Evolutionary conservation across 2,329 filamentous ascomycete genomes (phyloP).

Genomic region (Talaromyces albobiverticillius): DNA sequence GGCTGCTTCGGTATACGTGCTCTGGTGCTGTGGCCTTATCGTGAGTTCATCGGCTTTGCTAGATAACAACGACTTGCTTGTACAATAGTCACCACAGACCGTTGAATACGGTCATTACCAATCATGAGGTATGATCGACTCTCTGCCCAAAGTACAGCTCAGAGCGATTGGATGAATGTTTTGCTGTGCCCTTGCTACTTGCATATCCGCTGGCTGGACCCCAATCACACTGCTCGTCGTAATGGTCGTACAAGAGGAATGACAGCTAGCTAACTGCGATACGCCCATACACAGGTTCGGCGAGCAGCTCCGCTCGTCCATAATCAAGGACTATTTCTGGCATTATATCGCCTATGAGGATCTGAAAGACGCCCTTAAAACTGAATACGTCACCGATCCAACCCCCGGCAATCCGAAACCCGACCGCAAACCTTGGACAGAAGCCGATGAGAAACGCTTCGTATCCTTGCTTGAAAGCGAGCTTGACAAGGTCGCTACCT

Average conservation of each 20-base stretch:
- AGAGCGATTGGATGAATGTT: neutral
- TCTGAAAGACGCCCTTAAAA: conserved; percentile 82
- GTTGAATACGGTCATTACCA: neutral
- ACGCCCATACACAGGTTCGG: conserved; percentile 64
- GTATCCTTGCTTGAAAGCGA: conserved; percentile 83
- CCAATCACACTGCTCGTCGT: neutral
- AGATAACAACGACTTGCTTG: neutral
- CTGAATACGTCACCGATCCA: conserved; percentile 57
- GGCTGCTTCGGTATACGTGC: no score
- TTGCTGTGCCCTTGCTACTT: neutral
- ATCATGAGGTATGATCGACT: conserved; percentile 1
- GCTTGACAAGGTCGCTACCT: conserved; percentile 95
- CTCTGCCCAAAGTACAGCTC: neutral
- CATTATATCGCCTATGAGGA: conserved; percentile 97
- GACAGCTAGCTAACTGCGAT: neutral
- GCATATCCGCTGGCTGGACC: neutral
- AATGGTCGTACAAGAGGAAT: neutral
- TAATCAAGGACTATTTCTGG: conserved; percentile 96
- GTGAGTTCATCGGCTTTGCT: neutral
- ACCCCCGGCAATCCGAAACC: conserved; percentile 46
- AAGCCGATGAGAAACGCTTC: conserved; percentile 88
- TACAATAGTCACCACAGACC: neutral
- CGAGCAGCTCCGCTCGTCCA: conserved; percentile 90
- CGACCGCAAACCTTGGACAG: conserved; percentile 71
- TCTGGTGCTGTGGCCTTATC: neutral